phyloP scores from a whole-genome alignment of 1,284 basidiomycete species.

The Uromyces viciae-fabae region DNA sequence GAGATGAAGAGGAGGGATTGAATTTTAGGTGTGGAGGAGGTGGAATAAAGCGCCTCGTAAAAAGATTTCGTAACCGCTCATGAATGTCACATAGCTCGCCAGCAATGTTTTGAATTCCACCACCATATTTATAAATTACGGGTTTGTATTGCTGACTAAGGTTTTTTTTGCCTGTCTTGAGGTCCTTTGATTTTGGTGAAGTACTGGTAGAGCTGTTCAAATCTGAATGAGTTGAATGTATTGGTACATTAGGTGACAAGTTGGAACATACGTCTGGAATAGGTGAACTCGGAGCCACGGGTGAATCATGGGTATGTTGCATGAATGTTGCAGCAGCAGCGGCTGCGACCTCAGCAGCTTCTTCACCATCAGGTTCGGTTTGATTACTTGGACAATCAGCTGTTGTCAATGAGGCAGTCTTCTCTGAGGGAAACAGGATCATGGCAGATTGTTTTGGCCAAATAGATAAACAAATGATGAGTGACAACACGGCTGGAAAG shows the following conservation, averaged over 20 bases:
- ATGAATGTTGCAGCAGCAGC: slow-evolving; percentile 13
- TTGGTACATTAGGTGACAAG: not conserved
- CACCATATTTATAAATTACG: slow-evolving; percentile 35
- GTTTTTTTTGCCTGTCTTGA: not conserved
- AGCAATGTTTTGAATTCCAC: slow-evolving; percentile 34
- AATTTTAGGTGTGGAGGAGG: slow-evolving; percentile 12
- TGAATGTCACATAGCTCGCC: slow-evolving; percentile 30
- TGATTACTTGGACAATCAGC: not conserved
- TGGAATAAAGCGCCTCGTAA: slow-evolving; percentile 19
- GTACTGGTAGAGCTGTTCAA: not conserved
- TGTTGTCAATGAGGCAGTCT: no score
- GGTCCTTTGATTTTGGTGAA: slow-evolving; percentile 19
- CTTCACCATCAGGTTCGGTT: not conserved
- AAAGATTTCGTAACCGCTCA: slow-evolving; percentile 28
- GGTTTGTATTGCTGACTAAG: slow-evolving; percentile 31
- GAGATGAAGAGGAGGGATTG: not conserved
- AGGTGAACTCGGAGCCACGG: not conserved
- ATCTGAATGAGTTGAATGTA: not conserved
- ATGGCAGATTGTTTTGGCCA: slow-evolving; percentile 1
- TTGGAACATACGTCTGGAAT: not conserved
- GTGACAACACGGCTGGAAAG: slow-evolving; percentile 1
- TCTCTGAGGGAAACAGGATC: slow-evolving; percentile 23
- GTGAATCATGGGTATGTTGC: not conserved
- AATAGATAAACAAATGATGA: not conserved
- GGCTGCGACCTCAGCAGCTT: slow-evolving; percentile 8